A percentile compares a stretch with the other conserved stretches of the same genome.
phyloP scores from a whole-genome alignment of 2,329 filamentous ascomycete genomes.

The Albifimbria verrucaria region DNA sequence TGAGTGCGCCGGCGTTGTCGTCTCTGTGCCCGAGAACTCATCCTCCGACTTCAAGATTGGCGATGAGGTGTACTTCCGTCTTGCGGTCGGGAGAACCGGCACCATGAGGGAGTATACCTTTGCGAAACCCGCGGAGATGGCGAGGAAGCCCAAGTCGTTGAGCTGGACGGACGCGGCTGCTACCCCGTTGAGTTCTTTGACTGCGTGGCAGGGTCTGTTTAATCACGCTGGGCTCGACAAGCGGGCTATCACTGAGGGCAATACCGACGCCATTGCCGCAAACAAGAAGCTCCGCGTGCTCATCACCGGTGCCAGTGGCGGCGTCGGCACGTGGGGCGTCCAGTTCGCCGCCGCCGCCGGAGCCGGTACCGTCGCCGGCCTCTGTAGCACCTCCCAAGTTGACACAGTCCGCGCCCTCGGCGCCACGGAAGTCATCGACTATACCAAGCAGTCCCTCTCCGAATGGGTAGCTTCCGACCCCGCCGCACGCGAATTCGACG shows the following conservation, averaged over 20 bases:
- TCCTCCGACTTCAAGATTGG: constrained; percentile 23
- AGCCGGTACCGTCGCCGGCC: constrained; percentile 30
- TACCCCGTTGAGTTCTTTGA: constrained; percentile 35
- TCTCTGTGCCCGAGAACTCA: constrained; percentile 16
- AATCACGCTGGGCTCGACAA: constrained; percentile 24
- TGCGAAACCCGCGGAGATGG: constrained; percentile 27
- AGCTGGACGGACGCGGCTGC: constrained; percentile 32
- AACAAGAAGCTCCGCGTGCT: constrained; percentile 31
- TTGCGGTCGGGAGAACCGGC: constrained; percentile 21
- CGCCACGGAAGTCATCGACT: constrained; percentile 34
- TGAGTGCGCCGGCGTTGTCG: constrained; percentile 35
- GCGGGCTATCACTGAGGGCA: constrained; percentile 20
- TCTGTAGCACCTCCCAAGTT: constrained; percentile 25
- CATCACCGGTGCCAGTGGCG: constrained; percentile 35
- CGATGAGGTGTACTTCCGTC: constrained; percentile 31
- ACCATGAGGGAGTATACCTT: constrained; percentile 30
- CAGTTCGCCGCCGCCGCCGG: constrained; percentile 33
- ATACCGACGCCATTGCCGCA: constrained; percentile 16
- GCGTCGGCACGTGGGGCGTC: constrained; percentile 36
- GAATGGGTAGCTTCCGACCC: constrained; percentile 27
- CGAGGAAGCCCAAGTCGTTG: constrained; percentile 27
- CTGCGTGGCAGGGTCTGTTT: constrained; percentile 34
- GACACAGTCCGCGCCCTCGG: constrained; percentile 27
- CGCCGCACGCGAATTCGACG: constrained; percentile 23
- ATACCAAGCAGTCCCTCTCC: constrained; percentile 24